Conservation (phyloP, 495 filamentous ascomycete species). For the Cercophora scortea region DNA sequence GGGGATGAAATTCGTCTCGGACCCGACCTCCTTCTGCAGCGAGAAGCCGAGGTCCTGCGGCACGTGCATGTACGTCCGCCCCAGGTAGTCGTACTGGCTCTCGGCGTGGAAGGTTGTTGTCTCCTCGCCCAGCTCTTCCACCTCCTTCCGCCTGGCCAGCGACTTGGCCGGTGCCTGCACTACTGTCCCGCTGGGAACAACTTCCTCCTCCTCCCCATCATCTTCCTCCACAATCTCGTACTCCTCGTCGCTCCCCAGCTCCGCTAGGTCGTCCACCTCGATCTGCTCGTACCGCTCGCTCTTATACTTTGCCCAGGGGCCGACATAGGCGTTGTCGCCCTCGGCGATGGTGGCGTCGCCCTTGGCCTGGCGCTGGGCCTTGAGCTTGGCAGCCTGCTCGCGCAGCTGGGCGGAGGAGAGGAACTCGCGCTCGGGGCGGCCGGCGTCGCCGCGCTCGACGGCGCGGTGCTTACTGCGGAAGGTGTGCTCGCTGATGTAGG, state of each 20-base stretch:
- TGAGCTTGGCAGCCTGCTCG: slow-evolving; percentile 55
- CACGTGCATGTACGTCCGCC: slow-evolving; percentile 89
- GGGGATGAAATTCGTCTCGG: slow-evolving; percentile 78
- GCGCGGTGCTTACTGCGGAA: slow-evolving; percentile 78
- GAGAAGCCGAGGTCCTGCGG: slow-evolving; percentile 93
- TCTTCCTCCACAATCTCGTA: slow-evolving; percentile 62
- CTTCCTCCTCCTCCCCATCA: slow-evolving; percentile 40
- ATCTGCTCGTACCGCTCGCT: slow-evolving; percentile 53
- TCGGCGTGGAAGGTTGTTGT: slow-evolving; percentile 82
- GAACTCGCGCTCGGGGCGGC: slow-evolving; percentile 35
- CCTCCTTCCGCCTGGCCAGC: slow-evolving; percentile 47
- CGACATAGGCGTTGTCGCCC: slow-evolving; percentile 78
- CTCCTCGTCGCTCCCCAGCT: slow-evolving; percentile 70
- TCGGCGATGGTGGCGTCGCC: slow-evolving; percentile 77
- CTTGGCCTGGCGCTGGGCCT: slow-evolving; percentile 69
- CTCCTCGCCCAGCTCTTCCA: slow-evolving; percentile 56
- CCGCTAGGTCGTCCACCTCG: slow-evolving; percentile 46
- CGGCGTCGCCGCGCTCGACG: slow-evolving; percentile 46
- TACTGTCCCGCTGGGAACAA: slow-evolving; percentile 44
- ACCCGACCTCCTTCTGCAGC: slow-evolving; percentile 70
- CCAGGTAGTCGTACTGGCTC: slow-evolving; percentile 82
- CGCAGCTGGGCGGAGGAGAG: slow-evolving; percentile 44
- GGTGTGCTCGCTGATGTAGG: slow-evolving; percentile 78
- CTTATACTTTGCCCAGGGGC: slow-evolving; percentile 88
- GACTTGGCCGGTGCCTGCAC: slow-evolving; percentile 48